Percentiles rank a stretch among this genome's conserved stretches.
These are phyloP conservation scores for Acacia concinna DNA, from an alignment of 331 rosid genomes.

Conservation along the genomic window DNA sequence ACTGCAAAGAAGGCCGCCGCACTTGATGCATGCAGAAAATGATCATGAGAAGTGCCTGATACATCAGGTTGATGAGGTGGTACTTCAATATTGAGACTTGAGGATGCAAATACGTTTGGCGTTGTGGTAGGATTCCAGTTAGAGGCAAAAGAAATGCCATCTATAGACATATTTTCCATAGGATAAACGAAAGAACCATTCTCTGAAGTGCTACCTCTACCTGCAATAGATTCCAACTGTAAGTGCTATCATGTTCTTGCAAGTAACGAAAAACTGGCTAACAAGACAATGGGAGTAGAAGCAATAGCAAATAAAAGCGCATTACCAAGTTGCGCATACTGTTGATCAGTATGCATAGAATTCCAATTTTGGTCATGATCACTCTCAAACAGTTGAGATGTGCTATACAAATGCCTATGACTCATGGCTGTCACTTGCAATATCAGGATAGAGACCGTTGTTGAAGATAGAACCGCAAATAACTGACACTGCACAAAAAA, in stretches of 20 bases:
- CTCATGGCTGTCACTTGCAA: constrained; percentile 57
- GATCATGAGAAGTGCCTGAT: constrained; percentile 63
- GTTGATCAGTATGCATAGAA: constrained; percentile 66
- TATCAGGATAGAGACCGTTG: constrained; percentile 29
- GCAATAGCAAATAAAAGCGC: constrained; percentile 33
- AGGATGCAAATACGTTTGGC: constrained; percentile 64
- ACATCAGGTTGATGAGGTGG: constrained; percentile 65
- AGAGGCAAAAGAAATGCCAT: constrained; percentile 59
- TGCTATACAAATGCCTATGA: constrained; percentile 64
- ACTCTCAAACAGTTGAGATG: constrained; percentile 62
- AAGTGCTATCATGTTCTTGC: constrained; percentile 17
- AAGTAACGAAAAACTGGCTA: constrained; percentile 1
- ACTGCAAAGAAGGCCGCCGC: constrained; percentile 53
- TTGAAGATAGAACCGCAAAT: constrained; percentile 27
- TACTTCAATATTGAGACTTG: constrained; percentile 51
- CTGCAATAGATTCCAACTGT: constrained; percentile 43
- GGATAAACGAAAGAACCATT: constrained; percentile 63
- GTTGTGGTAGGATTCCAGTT: constrained; percentile 59
- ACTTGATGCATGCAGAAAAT: constrained; percentile 57
- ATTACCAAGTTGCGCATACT: constrained; percentile 62
- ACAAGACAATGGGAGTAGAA: constrained; percentile 12
- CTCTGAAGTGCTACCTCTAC: constrained; percentile 54
- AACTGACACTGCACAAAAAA: constrained; percentile 39
- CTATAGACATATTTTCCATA: constrained; percentile 55
- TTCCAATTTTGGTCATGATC: constrained; percentile 83